phyloP scores from a whole-genome alignment of 208 protist genomes.

The Leishmania major region DNA sequence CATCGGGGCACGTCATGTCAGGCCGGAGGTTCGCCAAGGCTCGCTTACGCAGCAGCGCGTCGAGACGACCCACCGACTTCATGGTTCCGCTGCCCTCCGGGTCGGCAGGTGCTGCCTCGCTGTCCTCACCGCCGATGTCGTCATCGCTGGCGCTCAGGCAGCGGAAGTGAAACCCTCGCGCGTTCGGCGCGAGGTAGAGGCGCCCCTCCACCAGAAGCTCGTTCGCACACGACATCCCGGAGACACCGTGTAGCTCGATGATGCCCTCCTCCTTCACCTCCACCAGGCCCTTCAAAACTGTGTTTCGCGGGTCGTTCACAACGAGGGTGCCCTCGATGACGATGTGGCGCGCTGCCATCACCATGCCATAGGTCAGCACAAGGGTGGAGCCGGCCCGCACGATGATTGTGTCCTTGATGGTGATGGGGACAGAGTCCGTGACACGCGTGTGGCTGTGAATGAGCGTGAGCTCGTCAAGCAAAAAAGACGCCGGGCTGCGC shows the following conservation, averaged over 20 bases:
- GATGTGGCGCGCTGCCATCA: conserved; percentile 17
- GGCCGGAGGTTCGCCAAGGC: conserved; percentile 39
- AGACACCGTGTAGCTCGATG: conserved; percentile 29
- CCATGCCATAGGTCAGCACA: conserved; percentile 14
- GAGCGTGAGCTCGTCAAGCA: conserved; percentile 49
- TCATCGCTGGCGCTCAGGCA: conserved; percentile 13
- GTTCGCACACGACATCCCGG: conserved; percentile 15
- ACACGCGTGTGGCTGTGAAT: conserved; percentile 32
- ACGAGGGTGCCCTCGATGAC: conserved; percentile 26
- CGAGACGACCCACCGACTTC: not conserved
- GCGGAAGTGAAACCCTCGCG: conserved; percentile 10
- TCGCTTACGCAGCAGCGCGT: conserved; percentile 8
- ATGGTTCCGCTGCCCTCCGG: not conserved
- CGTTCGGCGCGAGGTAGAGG: conserved; percentile 11
- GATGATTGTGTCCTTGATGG: conserved; percentile 11
- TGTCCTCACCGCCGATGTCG: not conserved
- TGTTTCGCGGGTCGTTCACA: conserved; percentile 21
- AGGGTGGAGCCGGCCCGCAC: conserved; percentile 20
- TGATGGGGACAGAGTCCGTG: conserved; percentile 24
- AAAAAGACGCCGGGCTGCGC: conserved; percentile 26
- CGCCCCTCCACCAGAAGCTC: conserved; percentile 25
- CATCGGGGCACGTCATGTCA: conserved; percentile 45
- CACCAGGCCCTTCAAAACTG: conserved; percentile 27
- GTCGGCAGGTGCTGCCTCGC: not conserved
- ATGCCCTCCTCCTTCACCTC: conserved; percentile 34